Conservation (phyloP, 225 moss, liverwort and hornwort genomes). For the Anthoceros angustus region DNA sequence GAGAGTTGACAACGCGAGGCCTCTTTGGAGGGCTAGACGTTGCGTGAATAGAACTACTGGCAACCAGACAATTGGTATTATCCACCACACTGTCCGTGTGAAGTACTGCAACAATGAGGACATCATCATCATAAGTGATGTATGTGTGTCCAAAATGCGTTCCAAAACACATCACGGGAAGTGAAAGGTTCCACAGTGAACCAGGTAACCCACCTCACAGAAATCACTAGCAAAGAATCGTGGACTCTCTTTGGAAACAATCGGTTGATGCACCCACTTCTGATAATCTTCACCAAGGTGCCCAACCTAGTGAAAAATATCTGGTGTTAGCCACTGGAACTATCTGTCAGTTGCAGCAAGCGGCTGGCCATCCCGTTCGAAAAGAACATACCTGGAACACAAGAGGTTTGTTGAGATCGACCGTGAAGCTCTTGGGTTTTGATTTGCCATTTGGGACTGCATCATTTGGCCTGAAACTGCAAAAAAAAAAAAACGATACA, state of each 20-base stretch:
- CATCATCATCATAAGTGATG: no score
- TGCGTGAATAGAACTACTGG: conserved; percentile 37
- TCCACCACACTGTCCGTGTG: background rate
- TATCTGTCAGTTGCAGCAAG: no score
- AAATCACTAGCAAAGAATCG: conserved; percentile 32
- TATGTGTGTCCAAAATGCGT: no score
- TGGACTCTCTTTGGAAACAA: conserved; percentile 42
- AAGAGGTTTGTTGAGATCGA: conserved; percentile 33
- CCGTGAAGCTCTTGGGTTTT: conserved; percentile 13
- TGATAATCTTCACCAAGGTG: conserved; percentile 44
- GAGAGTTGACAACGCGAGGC: conserved; percentile 20
- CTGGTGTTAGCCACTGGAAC: background rate
- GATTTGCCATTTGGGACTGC: background rate
- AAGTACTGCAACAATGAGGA: background rate
- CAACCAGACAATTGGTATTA: background rate
- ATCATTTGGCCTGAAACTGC: background rate
- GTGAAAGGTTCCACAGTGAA: no score
- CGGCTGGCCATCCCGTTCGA: background rate
- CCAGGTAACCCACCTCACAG: conserved; percentile 24
- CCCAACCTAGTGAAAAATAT: conserved; percentile 23
- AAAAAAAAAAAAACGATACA: background rate
- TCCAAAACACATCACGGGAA: no score
- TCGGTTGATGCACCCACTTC: conserved; percentile 55
- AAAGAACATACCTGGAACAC: conserved; percentile 21
- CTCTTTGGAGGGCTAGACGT: conserved; percentile 24